Base-by-base conservation (phyloP, 2,329 filamentous ascomycete genomes). In the Aspergillus aculeatinus region DNA sequence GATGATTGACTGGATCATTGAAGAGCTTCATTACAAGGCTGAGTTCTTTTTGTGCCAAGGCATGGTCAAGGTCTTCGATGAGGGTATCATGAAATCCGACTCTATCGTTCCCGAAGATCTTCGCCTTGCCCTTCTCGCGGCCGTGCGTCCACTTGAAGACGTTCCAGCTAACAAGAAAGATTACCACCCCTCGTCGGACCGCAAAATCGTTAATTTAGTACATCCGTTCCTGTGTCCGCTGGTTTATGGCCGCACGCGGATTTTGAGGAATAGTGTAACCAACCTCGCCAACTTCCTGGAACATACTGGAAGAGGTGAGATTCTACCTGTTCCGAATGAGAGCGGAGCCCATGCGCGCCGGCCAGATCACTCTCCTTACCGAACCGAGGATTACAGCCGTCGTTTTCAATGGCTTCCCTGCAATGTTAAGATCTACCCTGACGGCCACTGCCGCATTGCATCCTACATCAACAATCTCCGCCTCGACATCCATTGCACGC, bases 131-230 rank as follows among this genome's bases (percentile, higher is more conserved):
- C 62, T 29, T 62, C 62, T 9, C 42, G 53, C 31, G 66, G 57
- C 6, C 56, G 81, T 85, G 25, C 69, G 72, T 1, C 71, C 71
- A 0, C 74, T 91, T 1, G 83, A 88, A 64, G 69, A 83, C 35
- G 42, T 61, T n/a, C 47, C 59, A 2, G 82, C 84, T 3, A 44
- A 74, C 0, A 51, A 76, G 42, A 84, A 84, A 65, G 87, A 89
- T 70, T 90, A 85, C 80, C 86, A 89, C 71, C 87, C 87, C 0
- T 77, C 80, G 2, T 85, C 82, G 0, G 75, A 85, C 35, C 71
- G 76, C 0, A 82, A 81, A 60, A 86, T 90, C 0, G 79, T 88
- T 0, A 82, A 90, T 68, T 74, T 90, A 0, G 82, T 90, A 1
- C 84, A 90, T 62, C 87, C 87, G 0, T 90, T 87, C 0, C 63